Base-by-base conservation (phyloP, 1,284 basidiomycete species). In the Marasmius sp. region DNA sequence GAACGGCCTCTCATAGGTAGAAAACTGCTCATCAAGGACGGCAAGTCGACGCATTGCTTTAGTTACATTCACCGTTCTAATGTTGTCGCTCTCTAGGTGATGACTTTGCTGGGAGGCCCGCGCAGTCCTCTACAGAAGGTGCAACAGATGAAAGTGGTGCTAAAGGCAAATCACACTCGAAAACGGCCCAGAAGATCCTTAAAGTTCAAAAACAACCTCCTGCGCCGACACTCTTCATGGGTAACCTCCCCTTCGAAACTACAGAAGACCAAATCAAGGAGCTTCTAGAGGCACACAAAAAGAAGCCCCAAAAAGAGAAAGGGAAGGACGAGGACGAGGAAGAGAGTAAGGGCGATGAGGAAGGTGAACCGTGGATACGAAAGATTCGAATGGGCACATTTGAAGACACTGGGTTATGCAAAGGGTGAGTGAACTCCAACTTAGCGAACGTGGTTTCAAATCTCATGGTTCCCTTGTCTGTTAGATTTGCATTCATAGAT, bases 301-400 rank as follows among this genome's bases (percentile, higher is more conserved):
- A 61, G 57, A 73, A 69, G 74, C 18, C 54, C 9, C 70, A 65
- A 37, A 70, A 68, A 53, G 59, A 50, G 58, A 71, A 72, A 45
- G 72, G 67, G 47, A 74, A 72, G 57, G 62, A 47, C 61, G 33
- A 66, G 61, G 69, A 69, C 11, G 73, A 70, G 6, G 73, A 67
- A 9, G 71, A 72, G 12, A 72, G 66, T 10, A 69, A 67, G 4
- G 71, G 70, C 45, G 61, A 68, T 48, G 61, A 68, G 41, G 66
- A 70, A 18, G 74, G 77, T 50, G 83, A 84, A 64, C 74, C 75
- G 57, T 95, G 94, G 74, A 88, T 98, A 76, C 85, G 93, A 64
- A 95, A 95, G 73, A 81, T 98, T 34, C 87, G 97, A 4, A 84
- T 99, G 82, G 95, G 94, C 1, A 95, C 95, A 16, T 99, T 99